These are phyloP conservation scores for Suillus bovinus DNA, from an alignment of 768 basidiomycete genomes.

Conservation along the genomic window DNA sequence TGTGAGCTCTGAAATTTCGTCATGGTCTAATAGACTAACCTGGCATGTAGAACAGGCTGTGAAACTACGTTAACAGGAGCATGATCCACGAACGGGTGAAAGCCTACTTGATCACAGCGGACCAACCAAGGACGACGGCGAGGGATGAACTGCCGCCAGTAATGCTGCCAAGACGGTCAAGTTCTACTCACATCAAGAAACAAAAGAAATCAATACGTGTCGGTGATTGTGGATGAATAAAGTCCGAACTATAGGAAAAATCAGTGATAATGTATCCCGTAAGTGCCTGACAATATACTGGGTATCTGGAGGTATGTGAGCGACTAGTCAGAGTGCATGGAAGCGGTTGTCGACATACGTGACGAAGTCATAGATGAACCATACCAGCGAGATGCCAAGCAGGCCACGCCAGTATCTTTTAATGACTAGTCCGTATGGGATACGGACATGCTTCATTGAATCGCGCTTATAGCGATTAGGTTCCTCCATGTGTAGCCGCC, in stretches of 20 bases:
- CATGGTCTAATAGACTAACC: conserved; percentile 29
- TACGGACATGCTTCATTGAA: conserved; percentile 72
- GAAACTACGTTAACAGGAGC: conserved; percentile 30
- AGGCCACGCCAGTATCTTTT: conserved; percentile 80
- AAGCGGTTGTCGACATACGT: conserved; percentile 41
- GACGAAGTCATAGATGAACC: conserved; percentile 88
- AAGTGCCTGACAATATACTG: conserved; percentile 42
- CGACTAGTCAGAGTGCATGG: background rate
- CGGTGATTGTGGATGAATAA: conserved; percentile 76
- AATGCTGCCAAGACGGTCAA: conserved; percentile 42
- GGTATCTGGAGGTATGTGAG: conserved; percentile 46
- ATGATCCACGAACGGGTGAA: conserved; percentile 26
- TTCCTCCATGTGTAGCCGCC: conserved; percentile 86
- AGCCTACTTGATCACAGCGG: conserved; percentile 76
- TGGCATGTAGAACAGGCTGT: conserved; percentile 66
- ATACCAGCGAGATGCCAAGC: conserved; percentile 71
- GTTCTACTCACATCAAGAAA: background rate
- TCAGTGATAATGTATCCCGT: background rate
- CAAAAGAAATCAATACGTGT: conserved; percentile 44
- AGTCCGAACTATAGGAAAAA: conserved; percentile 60
- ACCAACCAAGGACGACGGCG: conserved; percentile 77
- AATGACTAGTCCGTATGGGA: conserved; percentile 77
- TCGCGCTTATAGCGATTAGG: conserved; percentile 72
- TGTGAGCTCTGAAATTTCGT: conserved; percentile 15
- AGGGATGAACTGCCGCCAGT: conserved; percentile 55